These are phyloP conservation scores for Santalum album DNA, from an alignment of 164 flowering plant genomes.

Conservation along the genomic window DNA sequence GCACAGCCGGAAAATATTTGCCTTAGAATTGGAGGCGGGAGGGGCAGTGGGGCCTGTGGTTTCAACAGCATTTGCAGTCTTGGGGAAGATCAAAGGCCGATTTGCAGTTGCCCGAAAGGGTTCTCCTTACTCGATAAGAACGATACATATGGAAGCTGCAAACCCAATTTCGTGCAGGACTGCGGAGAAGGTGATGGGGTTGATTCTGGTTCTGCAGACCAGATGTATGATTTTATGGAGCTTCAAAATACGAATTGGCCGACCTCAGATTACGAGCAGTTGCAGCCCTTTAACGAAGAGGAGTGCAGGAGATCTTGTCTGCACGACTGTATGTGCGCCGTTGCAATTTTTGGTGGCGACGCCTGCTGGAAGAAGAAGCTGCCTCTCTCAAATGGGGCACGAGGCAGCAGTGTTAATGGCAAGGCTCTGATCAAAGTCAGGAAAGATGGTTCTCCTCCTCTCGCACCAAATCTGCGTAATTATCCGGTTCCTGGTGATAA, in stretches of 20 bases:
- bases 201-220: neutral
- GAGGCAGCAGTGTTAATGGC: neutral
- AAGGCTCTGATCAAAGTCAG: neutral
- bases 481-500: neutral
- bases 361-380: conserved; percentile 10
- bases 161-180: conserved; percentile 11
- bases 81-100: conserved; percentile 12
- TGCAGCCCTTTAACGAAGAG: conserved; percentile 8
- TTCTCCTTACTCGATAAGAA: conserved; percentile 28
- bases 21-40: neutral
- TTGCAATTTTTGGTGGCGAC: neutral
- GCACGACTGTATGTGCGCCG: conserved; percentile 22
- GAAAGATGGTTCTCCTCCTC: neutral
- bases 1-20: conserved; percentile 30
- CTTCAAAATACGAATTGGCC: conserved; percentile 26
- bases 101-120: conserved; percentile 25
- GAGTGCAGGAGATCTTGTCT: conserved; percentile 27
- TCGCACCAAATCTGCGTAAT: neutral
- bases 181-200: conserved; percentile 9
- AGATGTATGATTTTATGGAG: conserved; percentile 4
- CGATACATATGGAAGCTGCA: conserved; percentile 23
- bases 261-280: conserved; percentile 13
- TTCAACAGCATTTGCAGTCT: neutral
- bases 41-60: neutral
- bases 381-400: conserved; percentile 8